phyloP scores from a whole-genome alignment of 2,329 filamentous ascomycete species.

The Curvularia spicifera region DNA sequence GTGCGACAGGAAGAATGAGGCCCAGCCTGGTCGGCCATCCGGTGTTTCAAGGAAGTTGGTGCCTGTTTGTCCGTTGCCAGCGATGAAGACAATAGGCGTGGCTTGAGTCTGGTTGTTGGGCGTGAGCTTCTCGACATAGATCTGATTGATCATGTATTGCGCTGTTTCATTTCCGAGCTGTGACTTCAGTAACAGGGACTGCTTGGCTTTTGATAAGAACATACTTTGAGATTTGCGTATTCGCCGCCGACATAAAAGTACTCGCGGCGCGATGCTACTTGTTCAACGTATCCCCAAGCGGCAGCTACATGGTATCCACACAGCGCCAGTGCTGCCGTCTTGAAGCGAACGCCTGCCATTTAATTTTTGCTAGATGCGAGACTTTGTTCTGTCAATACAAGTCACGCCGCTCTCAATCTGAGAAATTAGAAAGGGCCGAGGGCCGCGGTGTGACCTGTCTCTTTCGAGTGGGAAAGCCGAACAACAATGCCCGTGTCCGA shows the following conservation, averaged over 20 bases:
- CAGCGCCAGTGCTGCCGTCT: neutral
- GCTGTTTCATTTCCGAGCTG: conserved; percentile 2
- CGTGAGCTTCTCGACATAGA: conserved; percentile 31
- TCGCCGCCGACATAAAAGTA: conserved; percentile 37
- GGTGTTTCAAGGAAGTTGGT: conserved; percentile 55
- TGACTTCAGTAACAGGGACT: neutral
- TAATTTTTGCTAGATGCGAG: too few relatives aligned
- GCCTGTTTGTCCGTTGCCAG: conserved; percentile 37
- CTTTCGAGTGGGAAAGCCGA: neutral
- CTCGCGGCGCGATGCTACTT: conserved; percentile 15
- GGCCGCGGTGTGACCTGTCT: neutral
- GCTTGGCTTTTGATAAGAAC: neutral
- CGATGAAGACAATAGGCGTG: conserved; percentile 40
- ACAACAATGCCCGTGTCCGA: neutral
- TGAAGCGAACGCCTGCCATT: neutral
- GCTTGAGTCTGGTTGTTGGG: conserved; percentile 13
- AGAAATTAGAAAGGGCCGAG: neutral
- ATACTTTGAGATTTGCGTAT: conserved; percentile 28
- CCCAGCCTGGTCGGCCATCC: conserved; percentile 58
- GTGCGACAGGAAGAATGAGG: conserved; percentile 55
- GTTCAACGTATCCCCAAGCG: neutral
- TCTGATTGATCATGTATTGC: conserved; percentile 16
- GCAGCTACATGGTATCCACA: neutral
- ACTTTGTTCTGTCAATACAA: neutral
- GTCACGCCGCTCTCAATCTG: too few relatives aligned